phyloP scores from a whole-genome alignment of 2,329 filamentous ascomycete species.

The Talaromyces sp. region DNA sequence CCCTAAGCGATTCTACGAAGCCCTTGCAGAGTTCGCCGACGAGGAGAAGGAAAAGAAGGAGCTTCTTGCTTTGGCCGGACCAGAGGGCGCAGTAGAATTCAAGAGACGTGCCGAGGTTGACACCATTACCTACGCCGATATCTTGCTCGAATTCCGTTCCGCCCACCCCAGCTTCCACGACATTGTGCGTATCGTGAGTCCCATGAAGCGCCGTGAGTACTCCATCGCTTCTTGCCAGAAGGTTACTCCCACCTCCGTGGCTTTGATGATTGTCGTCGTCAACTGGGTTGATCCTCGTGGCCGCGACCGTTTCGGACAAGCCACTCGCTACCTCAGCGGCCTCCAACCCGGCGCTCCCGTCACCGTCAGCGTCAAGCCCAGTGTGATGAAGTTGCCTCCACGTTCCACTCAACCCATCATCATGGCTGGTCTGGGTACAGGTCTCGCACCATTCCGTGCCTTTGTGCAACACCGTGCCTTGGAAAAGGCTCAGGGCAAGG shows the following conservation, averaged over 20 bases:
- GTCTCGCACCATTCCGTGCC: constrained; percentile 96
- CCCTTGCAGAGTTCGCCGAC: constrained; percentile 77
- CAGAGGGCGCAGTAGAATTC: constrained; percentile 82
- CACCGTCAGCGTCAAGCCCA: constrained; percentile 93
- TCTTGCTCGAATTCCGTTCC: constrained; percentile 84
- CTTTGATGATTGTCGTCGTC: constrained; percentile 95
- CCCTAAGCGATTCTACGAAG: constrained; percentile 96
- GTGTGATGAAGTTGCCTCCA: constrained; percentile 95
- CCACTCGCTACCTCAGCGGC: constrained; percentile 80
- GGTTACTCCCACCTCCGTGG: constrained; percentile 82
- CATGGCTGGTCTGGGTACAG: constrained; percentile 98
- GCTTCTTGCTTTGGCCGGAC: constrained; percentile 70
- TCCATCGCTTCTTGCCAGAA: constrained; percentile 98
- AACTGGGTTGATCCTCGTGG: constrained; percentile 88
- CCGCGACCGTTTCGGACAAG: constrained; percentile 86
- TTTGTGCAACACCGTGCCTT: constrained; percentile 98
- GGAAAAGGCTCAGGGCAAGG: constrained; percentile 95
- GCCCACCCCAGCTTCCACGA: constrained; percentile 87
- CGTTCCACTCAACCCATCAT: constrained; percentile 89
- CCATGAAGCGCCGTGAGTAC: constrained; percentile 96
- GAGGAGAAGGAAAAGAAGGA: constrained; percentile 79
- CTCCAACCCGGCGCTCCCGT: constrained; percentile 74
- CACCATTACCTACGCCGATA: constrained; percentile 83
- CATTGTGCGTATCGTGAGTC: constrained; percentile 78
- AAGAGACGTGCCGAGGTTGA: constrained; percentile 90